Evolutionary conservation across 1,139 yeast species (phyloP), one percentile per base, ranked within the genome.

Genomic region (Kodamaea plutei): DNA sequence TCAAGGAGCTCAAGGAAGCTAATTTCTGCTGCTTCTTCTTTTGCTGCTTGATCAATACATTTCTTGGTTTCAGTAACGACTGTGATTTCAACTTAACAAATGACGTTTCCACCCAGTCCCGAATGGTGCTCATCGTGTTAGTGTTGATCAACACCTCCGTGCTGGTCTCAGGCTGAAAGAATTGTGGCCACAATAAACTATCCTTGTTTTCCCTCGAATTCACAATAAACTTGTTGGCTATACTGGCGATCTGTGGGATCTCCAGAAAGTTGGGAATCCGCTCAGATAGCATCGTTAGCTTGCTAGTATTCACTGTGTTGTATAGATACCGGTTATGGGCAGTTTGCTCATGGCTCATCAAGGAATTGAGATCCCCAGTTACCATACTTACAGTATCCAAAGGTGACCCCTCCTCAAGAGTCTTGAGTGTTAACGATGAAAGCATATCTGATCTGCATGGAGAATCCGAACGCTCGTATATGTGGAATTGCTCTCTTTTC

Each of bases 71-170:
- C 35, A 52, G 56, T 30, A 54, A 48, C 1, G 59, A 44, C 34
- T 56, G 66, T 1, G 46, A 41, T 32, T 53, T 51, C 23, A 79
- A 48, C 24, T 62, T 61, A 5, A 45, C 45, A 44, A 78, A 79
- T 0, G 84, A 63, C 15, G 60, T 56, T 1, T 42, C 29, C 1
- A 81, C 44, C 87, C 88, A 80, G 4, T 43, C 38, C 18, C 54
- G 47, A 1, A 79, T 56, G 2, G 37, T 37, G 2, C 16, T 17
- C 14, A 47, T 47, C 23, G 46, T 47, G 1, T 39, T 13, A 26
- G 43, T 11, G 34, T 51, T 58, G 21, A 71, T 40, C 12, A 76
- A 41, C 8, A 75, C 58, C 1, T 69, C 65, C 1, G 54, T 45
- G 3, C 64, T 39, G 0, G 35, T 25, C 5, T 44, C 42, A 0